These are phyloP conservation scores for Rhodofomes roseus DNA, from an alignment of 1,284 basidiomycete genomes.

Conservation along the genomic window DNA sequence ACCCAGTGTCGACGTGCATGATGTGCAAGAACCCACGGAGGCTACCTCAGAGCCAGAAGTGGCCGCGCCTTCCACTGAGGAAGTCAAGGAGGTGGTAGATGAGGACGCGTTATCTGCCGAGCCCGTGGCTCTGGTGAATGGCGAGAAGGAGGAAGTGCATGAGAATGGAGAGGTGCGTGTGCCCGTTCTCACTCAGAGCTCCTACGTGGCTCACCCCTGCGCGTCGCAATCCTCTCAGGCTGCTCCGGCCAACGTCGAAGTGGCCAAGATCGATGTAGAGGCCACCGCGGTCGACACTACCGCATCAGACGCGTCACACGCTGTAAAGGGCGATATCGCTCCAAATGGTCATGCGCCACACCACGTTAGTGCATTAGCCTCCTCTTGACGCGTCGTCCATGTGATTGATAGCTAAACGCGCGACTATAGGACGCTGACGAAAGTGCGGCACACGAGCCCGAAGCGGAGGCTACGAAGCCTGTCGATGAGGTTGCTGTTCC, in stretches of 20 bases:
- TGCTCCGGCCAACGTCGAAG: neutral
- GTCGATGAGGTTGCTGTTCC: neutral
- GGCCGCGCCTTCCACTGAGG: neutral
- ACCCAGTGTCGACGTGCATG: neutral
- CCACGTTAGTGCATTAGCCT: neutral
- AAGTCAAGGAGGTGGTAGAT: neutral
- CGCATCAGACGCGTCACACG: constrained; percentile 1
- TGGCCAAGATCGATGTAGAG: constrained; percentile 1
- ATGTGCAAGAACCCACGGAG: neutral
- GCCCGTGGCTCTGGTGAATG: neutral
- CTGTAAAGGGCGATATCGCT: neutral
- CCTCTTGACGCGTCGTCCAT: neutral
- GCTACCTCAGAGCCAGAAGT: neutral
- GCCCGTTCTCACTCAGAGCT: neutral
- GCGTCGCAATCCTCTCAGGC: neutral
- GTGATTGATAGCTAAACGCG: constrained; percentile 2
- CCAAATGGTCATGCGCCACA: constrained; percentile 2
- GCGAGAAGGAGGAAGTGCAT: neutral
- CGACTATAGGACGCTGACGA: neutral
- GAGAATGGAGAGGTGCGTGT: constrained; percentile 2
- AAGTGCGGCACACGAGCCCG: neutral
- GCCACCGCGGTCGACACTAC: neutral
- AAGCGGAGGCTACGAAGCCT: neutral
- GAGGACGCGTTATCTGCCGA: neutral
- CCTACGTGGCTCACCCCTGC: neutral